phyloP scores from a whole-genome alignment of 2,329 filamentous ascomycete species.

The Neophaeococcomyces aloes region DNA sequence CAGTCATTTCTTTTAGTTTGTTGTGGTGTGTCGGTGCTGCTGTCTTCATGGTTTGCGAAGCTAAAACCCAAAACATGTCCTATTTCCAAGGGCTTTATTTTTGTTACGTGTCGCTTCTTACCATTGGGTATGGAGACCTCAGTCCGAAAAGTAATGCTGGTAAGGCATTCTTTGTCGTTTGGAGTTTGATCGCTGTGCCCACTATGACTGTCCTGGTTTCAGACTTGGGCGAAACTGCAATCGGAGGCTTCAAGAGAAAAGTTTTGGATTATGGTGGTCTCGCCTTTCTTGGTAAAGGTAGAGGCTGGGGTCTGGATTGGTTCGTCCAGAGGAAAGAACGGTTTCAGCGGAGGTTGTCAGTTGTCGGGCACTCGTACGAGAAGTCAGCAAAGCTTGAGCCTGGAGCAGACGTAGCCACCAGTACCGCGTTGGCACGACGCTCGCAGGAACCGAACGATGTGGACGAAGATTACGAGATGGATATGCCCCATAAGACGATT shows the following conservation, averaged over 20 bases:
- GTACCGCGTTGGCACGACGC: neutral
- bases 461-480: conserved; percentile 2
- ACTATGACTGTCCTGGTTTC: conserved; percentile 80
- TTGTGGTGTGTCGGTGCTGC: conserved; percentile 74
- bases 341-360: conserved; percentile 1
- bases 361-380: neutral
- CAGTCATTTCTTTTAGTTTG: conserved; percentile 55
- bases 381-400: conserved; percentile 1
- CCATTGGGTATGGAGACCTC: conserved; percentile 77
- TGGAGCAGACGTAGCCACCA: conserved; percentile 25
- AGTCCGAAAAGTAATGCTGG: conserved; percentile 67
- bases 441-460: conserved; percentile 11
- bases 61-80: conserved; percentile 44
- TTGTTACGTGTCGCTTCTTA: conserved; percentile 69
- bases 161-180: conserved; percentile 84
- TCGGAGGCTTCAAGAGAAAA: conserved; percentile 53
- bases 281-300: conserved; percentile 51
- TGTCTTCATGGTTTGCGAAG: conserved; percentile 58
- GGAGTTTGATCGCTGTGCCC: conserved; percentile 74
- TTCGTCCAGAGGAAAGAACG: conserved; percentile 4
- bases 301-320: conserved; percentile 7
- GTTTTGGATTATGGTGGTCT: conserved; percentile 53
- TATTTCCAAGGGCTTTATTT: conserved; percentile 84
- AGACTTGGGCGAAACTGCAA: conserved; percentile 74
- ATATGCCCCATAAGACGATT: conserved; percentile 21